These are phyloP conservation scores for Yamadazyma friedrichii DNA, from an alignment of 1,139 yeast genomes.

Conservation along the genomic window DNA sequence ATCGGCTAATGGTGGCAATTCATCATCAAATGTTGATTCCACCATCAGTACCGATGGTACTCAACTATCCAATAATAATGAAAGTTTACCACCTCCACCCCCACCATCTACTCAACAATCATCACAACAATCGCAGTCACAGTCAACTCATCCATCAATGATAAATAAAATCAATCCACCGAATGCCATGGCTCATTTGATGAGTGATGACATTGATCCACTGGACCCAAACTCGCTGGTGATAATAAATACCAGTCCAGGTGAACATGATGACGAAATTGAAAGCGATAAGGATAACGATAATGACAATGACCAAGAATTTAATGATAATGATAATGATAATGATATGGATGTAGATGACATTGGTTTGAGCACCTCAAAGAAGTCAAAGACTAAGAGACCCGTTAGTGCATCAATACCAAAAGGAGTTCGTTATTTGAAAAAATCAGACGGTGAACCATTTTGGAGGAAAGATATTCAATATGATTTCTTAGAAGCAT, in stretches of 20 bases:
- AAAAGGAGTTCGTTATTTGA: slow-evolving; percentile 51
- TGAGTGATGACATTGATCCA: slow-evolving; percentile 5
- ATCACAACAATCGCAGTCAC: neutral
- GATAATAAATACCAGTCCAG: neutral
- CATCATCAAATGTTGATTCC: neutral
- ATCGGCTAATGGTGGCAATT: neutral
- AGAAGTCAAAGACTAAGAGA: slow-evolving; percentile 10
- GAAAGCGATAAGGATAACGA: slow-evolving; percentile 5
- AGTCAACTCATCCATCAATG: neutral
- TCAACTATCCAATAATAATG: too few species aligned
- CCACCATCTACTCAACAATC: neutral
- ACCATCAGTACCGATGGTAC: too few species aligned
- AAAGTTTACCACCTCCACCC: too few species aligned
- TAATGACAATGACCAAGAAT: slow-evolving; percentile 10
- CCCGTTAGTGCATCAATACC: slow-evolving; percentile 20
- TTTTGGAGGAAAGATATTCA: slow-evolving; percentile 88
- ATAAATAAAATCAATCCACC: neutral
- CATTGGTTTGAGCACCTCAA: slow-evolving; percentile 10
- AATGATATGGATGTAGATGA: slow-evolving; percentile 16
- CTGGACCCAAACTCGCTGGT: neutral
- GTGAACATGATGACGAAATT: slow-evolving; percentile 5
- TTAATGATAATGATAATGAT: slow-evolving; percentile 11
- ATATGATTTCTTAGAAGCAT: slow-evolving; percentile 65
- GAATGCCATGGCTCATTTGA: slow-evolving; percentile 3
- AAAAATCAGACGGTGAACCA: slow-evolving; percentile 90